phyloP scores from a whole-genome alignment of 805 yeast genomes.

The Sungouiozyma ichnusensis region DNA sequence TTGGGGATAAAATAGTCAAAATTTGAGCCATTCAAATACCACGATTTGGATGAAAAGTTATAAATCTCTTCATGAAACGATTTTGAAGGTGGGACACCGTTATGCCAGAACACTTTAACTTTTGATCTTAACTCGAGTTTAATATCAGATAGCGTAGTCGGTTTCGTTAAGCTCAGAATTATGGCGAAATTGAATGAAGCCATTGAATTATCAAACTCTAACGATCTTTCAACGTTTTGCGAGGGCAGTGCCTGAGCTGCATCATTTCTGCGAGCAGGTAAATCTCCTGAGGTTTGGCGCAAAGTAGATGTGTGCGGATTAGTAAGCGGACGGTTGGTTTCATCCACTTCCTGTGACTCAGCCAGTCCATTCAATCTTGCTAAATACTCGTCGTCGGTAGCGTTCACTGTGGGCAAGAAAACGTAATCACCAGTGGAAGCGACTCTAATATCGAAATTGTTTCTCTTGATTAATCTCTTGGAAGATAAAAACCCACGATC shows the following conservation, averaged over 20 bases:
- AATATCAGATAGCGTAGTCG: slow-evolving; percentile 31
- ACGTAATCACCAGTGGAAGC: slow-evolving; percentile 30
- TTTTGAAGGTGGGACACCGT: slow-evolving; percentile 41
- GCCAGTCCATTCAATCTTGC: slow-evolving; percentile 18
- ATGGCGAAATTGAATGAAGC: slow-evolving; percentile 46
- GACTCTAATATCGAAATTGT: slow-evolving; percentile 17
- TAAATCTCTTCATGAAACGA: slow-evolving; percentile 37
- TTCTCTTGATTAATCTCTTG: slow-evolving; percentile 8
- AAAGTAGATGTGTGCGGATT: too few species aligned
- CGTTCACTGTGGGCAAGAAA: slow-evolving; percentile 28
- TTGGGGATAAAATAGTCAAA: slow-evolving; percentile 34
- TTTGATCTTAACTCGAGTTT: slow-evolving; percentile 35
- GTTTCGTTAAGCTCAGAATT: slow-evolving; percentile 35
- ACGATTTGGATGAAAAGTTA: slow-evolving; percentile 37
- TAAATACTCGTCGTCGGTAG: slow-evolving; percentile 27
- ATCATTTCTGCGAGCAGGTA: too few species aligned
- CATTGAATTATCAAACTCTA: slow-evolving; percentile 13
- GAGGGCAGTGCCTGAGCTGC: not conserved
- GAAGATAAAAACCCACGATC: slow-evolving; percentile 23
- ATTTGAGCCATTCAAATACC: slow-evolving; percentile 34
- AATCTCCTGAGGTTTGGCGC: too few species aligned
- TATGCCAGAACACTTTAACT: slow-evolving; percentile 42
- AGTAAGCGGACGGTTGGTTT: slow-evolving; percentile 1
- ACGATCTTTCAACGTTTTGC: not conserved
- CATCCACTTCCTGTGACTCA: slow-evolving; percentile 5